A percentile compares a stretch with the other conserved stretches of the same genome.
Conservation (phyloP, 495 filamentous ascomycete genomes). For the Aspergillus bridgeri region DNA sequence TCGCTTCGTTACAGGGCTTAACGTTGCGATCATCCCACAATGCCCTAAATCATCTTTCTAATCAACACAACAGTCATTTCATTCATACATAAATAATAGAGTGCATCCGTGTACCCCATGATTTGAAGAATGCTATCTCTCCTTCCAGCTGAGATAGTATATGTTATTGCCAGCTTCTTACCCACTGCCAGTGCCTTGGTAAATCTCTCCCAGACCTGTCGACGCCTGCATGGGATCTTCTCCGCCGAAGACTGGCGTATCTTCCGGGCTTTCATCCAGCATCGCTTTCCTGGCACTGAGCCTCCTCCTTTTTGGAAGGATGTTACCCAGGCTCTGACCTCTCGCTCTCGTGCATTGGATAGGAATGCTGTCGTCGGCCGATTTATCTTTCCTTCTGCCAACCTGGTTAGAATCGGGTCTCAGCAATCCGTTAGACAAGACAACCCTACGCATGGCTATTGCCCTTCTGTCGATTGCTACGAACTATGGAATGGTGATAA, state of each 20-base stretch:
- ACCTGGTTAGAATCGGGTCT: constrained; percentile 27
- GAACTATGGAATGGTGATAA: constrained; percentile 48
- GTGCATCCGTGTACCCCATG: neutral
- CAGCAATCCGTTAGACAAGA: constrained; percentile 28
- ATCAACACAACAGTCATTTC: too few relatives aligned
- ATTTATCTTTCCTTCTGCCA: constrained; percentile 43
- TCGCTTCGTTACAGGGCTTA: too few relatives aligned
- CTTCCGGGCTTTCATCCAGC: constrained; percentile 48
- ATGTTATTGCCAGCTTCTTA: constrained; percentile 51
- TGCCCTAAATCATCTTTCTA: too few relatives aligned
- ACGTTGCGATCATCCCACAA: too few relatives aligned
- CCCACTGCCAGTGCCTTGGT: constrained; percentile 49
- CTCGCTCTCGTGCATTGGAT: constrained; percentile 57
- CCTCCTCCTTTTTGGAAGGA: constrained; percentile 48
- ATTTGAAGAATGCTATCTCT: constrained; percentile 37
- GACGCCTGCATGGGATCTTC: constrained; percentile 46
- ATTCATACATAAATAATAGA: neutral
- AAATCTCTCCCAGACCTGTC: constrained; percentile 49
- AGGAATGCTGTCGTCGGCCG: constrained; percentile 55
- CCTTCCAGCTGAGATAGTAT: constrained; percentile 62
- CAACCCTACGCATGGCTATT: constrained; percentile 63
- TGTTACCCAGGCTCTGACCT: constrained; percentile 53
- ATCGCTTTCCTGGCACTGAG: constrained; percentile 46
- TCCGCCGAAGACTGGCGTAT: constrained; percentile 55
- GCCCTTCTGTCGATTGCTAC: constrained; percentile 59